Evolutionary conservation across 352 stramenopile genomes (phyloP), one percentile per base, ranked within the genome.

Genomic region (Phytophthora crassamura): DNA sequence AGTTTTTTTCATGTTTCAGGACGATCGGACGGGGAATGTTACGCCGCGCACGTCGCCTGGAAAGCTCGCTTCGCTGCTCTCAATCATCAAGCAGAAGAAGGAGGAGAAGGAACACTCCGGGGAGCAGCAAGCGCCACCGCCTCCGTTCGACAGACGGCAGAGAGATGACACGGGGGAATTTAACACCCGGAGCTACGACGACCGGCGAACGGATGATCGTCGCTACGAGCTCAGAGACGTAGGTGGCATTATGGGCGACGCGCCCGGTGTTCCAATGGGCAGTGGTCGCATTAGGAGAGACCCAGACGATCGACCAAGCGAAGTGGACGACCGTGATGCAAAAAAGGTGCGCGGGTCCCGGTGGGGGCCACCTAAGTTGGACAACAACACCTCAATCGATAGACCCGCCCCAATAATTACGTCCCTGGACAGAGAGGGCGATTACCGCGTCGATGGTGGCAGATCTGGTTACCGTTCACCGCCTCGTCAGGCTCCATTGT

Each of bases 11-110:
- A 59, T 40, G 8, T 15, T 46, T 56, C 28, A 67, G 51, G 55
- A 77, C 40, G 53, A 75, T 1, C 52, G 41, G 18, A 55, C 66
- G n/a, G 74, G 54, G 46, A 80, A 81, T 58, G 49, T 64, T 4
- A 80, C 79, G 20, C 64, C 77, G 5, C 78, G 67, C 20, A 58
- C 77, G 0, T 87, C 77, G 4, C 51, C 77, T 7, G 80, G 81
- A 34, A 89, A 90, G 22, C 59, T 95, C 25, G 83, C 87, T 7
- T 94, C 85, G 34, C 64, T 95, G 40, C 53, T 95, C 33, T 92
- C 84, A 9, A 91, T 93, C 36, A 82, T 94, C 63, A 94, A 94
- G 71, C 88, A 93, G 46, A 85, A 90, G 50, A 93, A 93, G 40
- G 83, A 88, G 35, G 59, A 80, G 33, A 61, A 68, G 34, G 72